phyloP scores from a whole-genome alignment of 805 yeast species.

The Komagataella kurtzmanii region DNA sequence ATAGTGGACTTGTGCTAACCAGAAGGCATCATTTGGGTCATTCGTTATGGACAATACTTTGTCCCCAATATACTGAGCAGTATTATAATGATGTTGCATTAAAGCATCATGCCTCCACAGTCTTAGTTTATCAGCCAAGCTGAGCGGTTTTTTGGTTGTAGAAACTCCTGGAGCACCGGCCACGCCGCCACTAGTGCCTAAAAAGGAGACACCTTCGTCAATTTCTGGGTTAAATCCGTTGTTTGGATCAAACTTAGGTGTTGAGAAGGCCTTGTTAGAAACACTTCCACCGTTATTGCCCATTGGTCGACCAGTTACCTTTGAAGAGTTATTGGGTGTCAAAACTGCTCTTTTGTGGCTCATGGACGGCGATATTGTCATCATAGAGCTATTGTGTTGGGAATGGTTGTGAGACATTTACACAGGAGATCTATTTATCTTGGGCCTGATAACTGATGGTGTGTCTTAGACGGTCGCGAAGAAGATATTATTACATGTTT shows the following conservation, averaged over 20 bases:
- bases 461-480: neutral
- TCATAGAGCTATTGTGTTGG: constrained; percentile 9
- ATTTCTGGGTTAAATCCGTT: neutral
- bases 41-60: constrained; percentile 72
- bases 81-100: constrained; percentile 80
- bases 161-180: neutral
- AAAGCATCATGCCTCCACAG: constrained; percentile 91
- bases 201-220: neutral
- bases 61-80: constrained; percentile 89
- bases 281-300: neutral
- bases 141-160: constrained; percentile 23
- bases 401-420: neutral
- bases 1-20: constrained; percentile 88
- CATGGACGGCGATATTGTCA: neutral
- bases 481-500: neutral
- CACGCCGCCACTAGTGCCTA: neutral
- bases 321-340: neutral
- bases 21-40: constrained; percentile 89
- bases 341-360: neutral
- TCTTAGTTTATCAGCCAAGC: constrained; percentile 77
- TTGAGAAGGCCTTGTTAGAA: neutral
- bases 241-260: neutral
- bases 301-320: neutral
- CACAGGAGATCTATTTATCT: neutral
- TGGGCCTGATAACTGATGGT: neutral